Conservation (phyloP, 2,329 filamentous ascomycete species). For the Fusarium acutatum region DNA sequence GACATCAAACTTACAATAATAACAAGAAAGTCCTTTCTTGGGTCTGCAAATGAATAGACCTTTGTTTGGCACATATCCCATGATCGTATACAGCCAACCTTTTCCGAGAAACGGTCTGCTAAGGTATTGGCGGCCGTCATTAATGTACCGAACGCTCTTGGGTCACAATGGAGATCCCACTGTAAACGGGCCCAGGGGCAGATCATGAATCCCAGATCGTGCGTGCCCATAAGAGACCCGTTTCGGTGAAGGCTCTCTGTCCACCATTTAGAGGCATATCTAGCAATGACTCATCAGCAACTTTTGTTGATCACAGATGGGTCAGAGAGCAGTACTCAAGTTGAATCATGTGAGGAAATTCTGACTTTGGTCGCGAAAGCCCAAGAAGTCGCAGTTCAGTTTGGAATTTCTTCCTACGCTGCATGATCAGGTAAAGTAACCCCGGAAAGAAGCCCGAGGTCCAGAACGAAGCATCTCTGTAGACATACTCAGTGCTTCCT, state of each 20-base stretch:
- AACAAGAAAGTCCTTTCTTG: constrained; percentile 49
- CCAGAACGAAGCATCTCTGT: not conserved
- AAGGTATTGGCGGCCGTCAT: constrained; percentile 48
- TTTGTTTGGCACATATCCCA: constrained; percentile 56
- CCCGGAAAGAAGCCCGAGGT: not conserved
- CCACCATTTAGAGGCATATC: constrained; percentile 8
- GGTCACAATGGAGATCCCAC: constrained; percentile 52
- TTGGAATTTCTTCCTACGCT: not conserved
- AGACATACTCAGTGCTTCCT: not conserved
- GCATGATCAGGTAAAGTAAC: not conserved
- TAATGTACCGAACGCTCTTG: constrained; percentile 46
- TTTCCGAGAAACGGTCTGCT: constrained; percentile 46
- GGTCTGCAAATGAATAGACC: constrained; percentile 48
- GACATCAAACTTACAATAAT: constrained; percentile 47
- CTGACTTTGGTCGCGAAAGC: not conserved
- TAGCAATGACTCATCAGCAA: not conserved
- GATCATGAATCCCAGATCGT: constrained; percentile 57
- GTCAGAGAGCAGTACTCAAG: not conserved
- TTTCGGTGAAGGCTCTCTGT: constrained; percentile 44
- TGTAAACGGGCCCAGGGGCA: constrained; percentile 48
- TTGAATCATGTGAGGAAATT: not conserved
- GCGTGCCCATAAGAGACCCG: constrained; percentile 46
- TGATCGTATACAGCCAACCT: constrained; percentile 49
- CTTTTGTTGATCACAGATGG: rapidly evolving
- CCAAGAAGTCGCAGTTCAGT: not conserved